These are phyloP conservation scores for Tripterygium wilfordii DNA, from an alignment of 177 flowering plant genomes.

Conservation along the genomic window DNA sequence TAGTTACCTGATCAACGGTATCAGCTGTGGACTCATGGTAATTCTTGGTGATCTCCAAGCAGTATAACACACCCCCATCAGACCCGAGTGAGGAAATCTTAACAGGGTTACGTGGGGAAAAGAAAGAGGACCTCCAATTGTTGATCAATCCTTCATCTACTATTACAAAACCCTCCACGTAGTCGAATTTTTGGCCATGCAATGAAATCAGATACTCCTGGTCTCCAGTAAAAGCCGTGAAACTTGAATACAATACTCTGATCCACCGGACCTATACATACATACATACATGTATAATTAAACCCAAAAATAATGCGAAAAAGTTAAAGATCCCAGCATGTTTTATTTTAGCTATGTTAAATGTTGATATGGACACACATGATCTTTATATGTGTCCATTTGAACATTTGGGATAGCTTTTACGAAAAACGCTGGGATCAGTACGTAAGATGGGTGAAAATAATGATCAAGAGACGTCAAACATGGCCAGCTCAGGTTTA, in stretches of 20 bases:
- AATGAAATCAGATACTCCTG: conserved; percentile 86
- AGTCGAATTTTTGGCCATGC: conserved; percentile 71
- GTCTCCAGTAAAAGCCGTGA: conserved; percentile 65
- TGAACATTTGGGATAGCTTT: too few relatives aligned
- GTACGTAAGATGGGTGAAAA: background rate
- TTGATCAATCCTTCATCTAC: conserved; percentile 89
- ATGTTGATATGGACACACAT: too few relatives aligned
- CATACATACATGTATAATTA: too few relatives aligned
- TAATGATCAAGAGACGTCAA: conserved; percentile 16
- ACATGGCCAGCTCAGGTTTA: conserved; percentile 36
- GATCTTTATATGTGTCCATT: too few relatives aligned
- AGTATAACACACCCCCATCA: conserved; percentile 63
- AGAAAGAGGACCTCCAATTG: conserved; percentile 94
- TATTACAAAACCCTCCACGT: conserved; percentile 90
- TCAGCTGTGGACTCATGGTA: conserved; percentile 48
- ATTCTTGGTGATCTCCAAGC: conserved; percentile 86
- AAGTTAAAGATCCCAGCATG: too few relatives aligned
- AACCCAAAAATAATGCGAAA: conserved; percentile 6
- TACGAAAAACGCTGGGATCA: too few relatives aligned
- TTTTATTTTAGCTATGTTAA: too few relatives aligned
- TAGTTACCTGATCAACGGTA: conserved; percentile 65
- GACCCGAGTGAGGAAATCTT: conserved; percentile 54
- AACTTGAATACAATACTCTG: conserved; percentile 74
- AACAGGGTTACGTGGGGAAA: conserved; percentile 82
- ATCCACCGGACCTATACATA: conserved; percentile 97